Percentiles rank a stretch among this genome's conserved stretches.
Evolutionary conservation across 257 asterid genomes (phyloP).

Genomic region (Nicotiana sylvestris): DNA sequence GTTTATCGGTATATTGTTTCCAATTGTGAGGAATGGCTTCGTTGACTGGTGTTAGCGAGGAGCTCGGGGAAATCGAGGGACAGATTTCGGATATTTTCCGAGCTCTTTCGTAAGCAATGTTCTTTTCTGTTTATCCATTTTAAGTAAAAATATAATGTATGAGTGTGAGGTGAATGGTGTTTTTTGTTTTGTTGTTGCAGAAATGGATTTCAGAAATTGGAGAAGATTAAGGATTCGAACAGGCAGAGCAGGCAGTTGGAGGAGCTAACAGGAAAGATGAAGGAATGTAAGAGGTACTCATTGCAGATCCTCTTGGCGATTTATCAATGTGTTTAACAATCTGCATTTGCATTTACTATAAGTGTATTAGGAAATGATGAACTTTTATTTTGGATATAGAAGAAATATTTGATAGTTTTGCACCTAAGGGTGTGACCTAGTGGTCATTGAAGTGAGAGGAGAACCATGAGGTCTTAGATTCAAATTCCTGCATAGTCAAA

Average conservation of each 20-base stretch:
- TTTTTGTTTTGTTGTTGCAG: conserved; percentile 32
- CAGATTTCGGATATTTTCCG: conserved; percentile 82
- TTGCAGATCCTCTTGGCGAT: neutral
- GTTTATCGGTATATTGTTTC: neutral
- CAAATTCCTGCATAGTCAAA: too few species aligned
- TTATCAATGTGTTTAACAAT: neutral
- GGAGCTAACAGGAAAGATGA: conserved; percentile 96
- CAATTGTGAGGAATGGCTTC: conserved; percentile 41
- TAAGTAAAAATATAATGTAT: neutral
- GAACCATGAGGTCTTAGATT: too few species aligned
- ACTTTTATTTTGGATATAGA: neutral
- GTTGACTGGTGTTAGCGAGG: conserved; percentile 58
- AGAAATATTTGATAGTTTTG: neutral
- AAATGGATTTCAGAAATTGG: conserved; percentile 98
- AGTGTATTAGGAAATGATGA: neutral
- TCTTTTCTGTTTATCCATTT: too few species aligned
- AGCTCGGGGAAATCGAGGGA: conserved; percentile 92
- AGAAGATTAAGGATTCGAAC: conserved; percentile 84
- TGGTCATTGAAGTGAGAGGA: too few species aligned
- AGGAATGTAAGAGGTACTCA: conserved; percentile 88
- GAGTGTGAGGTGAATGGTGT: neutral
- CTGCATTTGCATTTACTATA: neutral
- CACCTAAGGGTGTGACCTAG: too few species aligned
- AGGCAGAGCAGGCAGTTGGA: conserved; percentile 94
- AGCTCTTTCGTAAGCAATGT: conserved; percentile 74